Base-by-base conservation (phyloP, 1,284 basidiomycete genomes). In the Boletus smithii region DNA sequence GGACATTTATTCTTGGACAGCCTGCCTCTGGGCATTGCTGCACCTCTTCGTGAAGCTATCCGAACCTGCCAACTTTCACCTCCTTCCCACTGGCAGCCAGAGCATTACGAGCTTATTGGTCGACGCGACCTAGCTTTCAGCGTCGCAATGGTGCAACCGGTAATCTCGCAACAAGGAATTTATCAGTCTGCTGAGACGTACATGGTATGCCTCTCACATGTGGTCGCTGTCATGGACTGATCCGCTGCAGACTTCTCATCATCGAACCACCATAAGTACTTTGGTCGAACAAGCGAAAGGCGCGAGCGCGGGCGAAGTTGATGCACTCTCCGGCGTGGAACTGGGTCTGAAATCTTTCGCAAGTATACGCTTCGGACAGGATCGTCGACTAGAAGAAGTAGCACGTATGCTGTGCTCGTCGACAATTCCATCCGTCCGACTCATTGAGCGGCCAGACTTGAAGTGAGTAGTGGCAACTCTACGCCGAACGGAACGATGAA, bases 341-440 rank as follows among this genome's bases (percentile, higher is more conserved):
- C 69, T 88, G 5, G 80, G 80, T 43, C 64, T 83, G 35, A 77
- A 83, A 42, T 85, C 86, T 39, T 88, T 90, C 62, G 83, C 87
- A 0, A 81, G 83, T 47, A 86, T 93, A 44, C 80, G 92, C 6
- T 95, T 95, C 54, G 88, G 88, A 4, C 81, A 90, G 54, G 93
- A 97, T 68, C 77, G 86, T 30, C 77, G 93, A 20, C 61, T 95
- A 18, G 87, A 92, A 42, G 93, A 97, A 63, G 90, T 93, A 8
- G 85, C 87, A 16, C 77, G 91, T 1, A 88, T 97, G 79, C 68
- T 97, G 29, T 89, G 88, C 56, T 93, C 90, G 0, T 87, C 87
- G 1, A 72, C 69, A 1, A 66, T 86, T 20, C 75, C 87, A 0
- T 78, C 80, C 2, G 77, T 94, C 36, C 80, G 80, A 50, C 74